Base-by-base conservation (phyloP, 768 basidiomycete species). In the Pulveroboletus sp. region DNA sequence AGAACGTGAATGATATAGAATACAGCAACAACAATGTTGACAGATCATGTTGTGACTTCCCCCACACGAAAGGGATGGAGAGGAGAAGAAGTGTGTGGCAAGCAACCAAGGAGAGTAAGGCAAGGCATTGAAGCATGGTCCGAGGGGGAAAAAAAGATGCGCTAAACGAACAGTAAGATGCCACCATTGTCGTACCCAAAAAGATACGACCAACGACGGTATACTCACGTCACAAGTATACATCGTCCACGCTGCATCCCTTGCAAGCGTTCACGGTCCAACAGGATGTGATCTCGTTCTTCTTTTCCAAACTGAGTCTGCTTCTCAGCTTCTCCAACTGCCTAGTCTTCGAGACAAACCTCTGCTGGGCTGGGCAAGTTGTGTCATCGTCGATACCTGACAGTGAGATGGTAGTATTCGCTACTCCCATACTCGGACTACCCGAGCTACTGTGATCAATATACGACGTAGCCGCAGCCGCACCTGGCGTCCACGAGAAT, bases 271-370 rank as follows among this genome's bases (percentile, higher is more conserved):
- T 51, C 26, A 68, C 60, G 57, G 45, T 56, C 24, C 37, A 59
- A 55, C 62, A 66, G 3, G 54, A 51, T 11, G 32, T 41, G 14
- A 39, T 56, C 39, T 56, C 64, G 11, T 44, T 45, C 18, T 52
- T 50, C 50, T 43, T 53, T 50, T 75, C 72, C 31, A 68, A 61
- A 57, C 76, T 72, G 62, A 90, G 68, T 55, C 82, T 78, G 30
- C 65, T 59, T 63, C 73, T 75, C 58, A 90, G 68, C 67, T 77
- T 81, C 62, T 79, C 77, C 57, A 90, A 65, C 65, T 91, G 89
- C 55, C 72, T 76, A 58, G 83, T 77, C 62, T 77, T 83, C 26
- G 82, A 75, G 41, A 86, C 82, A 61, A 73, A 86, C 50, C 49
- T 69, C 67, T 53, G 69, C 58, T 59, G 55, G 40, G 47, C 53